Evolutionary conservation across 257 asterid species (phyloP), one percentile per base, ranked within the genome.

Genomic region (Voacanga thouarsii): DNA sequence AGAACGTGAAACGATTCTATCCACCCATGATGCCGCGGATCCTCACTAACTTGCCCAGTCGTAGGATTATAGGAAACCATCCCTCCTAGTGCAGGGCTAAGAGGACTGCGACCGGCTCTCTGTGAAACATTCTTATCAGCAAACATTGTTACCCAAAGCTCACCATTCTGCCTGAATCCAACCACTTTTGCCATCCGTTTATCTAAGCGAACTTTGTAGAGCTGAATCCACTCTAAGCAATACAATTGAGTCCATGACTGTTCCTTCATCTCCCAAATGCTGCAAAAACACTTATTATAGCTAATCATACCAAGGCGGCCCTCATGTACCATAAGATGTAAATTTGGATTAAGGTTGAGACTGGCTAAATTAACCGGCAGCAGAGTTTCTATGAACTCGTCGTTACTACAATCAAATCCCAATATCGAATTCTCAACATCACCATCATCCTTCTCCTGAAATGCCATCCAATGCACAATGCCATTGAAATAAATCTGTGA

Each of bases 261-360:
- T 44, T 47, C 78, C 45, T 63, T 51, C 82, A 79, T 79, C 55
- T 72, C 76, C 82, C 82, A 79, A 24, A 79, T 55, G 68, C 23
- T 16, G 53, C 64, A 79, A 1, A 7, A 15, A 12, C 1, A 23
- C 3, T 23, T 50, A 33, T 10, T 28, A 1, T 12, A 15, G 57
- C 10, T 47, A 67, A 30, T 15, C 28, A 72, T 30, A 12, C 74
- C 50, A 9, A 79, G 56, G 24, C n/a, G 1, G 19, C 37, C 82
- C 64, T 49, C 65, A 47, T 41, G 37, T 24, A 61, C 12, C 3
- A 43, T 24, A 23, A 12, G 19, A 50, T 16, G 7, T 56, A 79
- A 63, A 28, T 39, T 39, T 12, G 37, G 59, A 12, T 65, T 33
- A 15, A 21, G 7, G 1, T 65, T 55, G 37, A 33, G 37, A 23